Evolutionary conservation across 495 filamentous ascomycete species (phyloP), one percentile per base, ranked within the genome.

Genomic region (Pseudoneurospora amorphoporcata): DNA sequence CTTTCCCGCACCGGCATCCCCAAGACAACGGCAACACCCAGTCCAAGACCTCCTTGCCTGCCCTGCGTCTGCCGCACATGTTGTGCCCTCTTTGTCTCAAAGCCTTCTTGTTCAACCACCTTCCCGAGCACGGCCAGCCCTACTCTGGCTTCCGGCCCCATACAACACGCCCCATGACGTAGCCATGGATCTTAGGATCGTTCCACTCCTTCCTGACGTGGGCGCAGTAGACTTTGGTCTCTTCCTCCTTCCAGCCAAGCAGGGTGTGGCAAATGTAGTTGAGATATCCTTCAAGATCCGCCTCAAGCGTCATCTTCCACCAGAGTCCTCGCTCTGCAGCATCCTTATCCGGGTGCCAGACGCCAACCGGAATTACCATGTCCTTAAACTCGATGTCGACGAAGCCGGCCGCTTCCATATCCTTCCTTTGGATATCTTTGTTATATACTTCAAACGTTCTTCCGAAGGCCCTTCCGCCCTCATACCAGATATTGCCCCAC

Each of bases 91-190:
- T 42, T 17, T 17, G 14, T 14, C 16, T 7, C 41, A 42, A 17
- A 7, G 5, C 5, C 3, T 2, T 16, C 41, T 42, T 8, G 16
- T 2, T 17, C 41, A 42, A 17, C 14, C 0, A 2, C 41, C 8
- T 10, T 47, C 43, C 8, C 47, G 19, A 58, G 19, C 19, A 58
- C 10, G 2, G 2, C 47, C 23, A 37, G 29, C 35, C 53, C 17
- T 35, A 65, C 80, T 94, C 73, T 69, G 71, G 75, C 1, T 73
- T 78, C 41, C 85, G 82, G 41, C 72, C 77, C 16, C 68, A 74
- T 17, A 74, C 79, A 19, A 73, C 41, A 17, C 72, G 72, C 19
- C 32, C 23, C 1, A 14, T 41, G 41, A 32, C 43, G 29, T 37
- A 69, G 16, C 58, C 35, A 16, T 74, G 53, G 10, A 73, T 39